A percentile compares a stretch with the other conserved stretches of the same genome.
Evolutionary conservation across 2,329 filamentous ascomycete genomes (phyloP).

Genomic region (Fusarium guadeloupense): DNA sequence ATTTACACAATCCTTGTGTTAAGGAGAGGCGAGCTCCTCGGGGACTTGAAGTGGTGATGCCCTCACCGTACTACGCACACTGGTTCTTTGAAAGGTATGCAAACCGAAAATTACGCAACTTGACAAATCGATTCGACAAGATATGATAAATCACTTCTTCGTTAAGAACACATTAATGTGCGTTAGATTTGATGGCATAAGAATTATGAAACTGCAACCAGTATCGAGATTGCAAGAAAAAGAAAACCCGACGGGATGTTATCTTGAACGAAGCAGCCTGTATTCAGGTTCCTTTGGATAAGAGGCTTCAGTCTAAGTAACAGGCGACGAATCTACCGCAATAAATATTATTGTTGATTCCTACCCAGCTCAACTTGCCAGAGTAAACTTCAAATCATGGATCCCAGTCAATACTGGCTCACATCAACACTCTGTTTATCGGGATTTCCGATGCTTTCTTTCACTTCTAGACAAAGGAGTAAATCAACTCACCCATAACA

Average conservation of each 20-base stretch:
- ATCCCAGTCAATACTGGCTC: neutral
- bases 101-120: neutral
- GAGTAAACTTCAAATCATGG: too few species aligned
- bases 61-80: too few species aligned
- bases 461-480: conserved; percentile 12
- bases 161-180: neutral
- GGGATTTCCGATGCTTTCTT: neutral
- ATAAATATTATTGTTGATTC: too few species aligned
- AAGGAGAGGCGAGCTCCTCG: conserved; percentile 15
- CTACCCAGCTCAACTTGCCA: too few species aligned
- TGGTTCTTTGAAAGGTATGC: neutral
- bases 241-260: too few species aligned
- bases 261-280: too few species aligned
- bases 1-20: too few species aligned
- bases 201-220: too few species aligned
- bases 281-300: too few species aligned
- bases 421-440: neutral
- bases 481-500: neutral
- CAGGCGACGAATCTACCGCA: too few species aligned
- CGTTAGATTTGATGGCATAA: neutral
- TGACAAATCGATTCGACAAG: neutral
- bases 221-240: too few species aligned
- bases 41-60: neutral
- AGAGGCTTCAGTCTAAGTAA: too few species aligned
- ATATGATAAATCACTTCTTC: neutral